A percentile compares a stretch with the other conserved stretches of the same genome.
phyloP scores from a whole-genome alignment of 2,329 filamentous ascomycete species.

The Celoporthe dispersa region DNA sequence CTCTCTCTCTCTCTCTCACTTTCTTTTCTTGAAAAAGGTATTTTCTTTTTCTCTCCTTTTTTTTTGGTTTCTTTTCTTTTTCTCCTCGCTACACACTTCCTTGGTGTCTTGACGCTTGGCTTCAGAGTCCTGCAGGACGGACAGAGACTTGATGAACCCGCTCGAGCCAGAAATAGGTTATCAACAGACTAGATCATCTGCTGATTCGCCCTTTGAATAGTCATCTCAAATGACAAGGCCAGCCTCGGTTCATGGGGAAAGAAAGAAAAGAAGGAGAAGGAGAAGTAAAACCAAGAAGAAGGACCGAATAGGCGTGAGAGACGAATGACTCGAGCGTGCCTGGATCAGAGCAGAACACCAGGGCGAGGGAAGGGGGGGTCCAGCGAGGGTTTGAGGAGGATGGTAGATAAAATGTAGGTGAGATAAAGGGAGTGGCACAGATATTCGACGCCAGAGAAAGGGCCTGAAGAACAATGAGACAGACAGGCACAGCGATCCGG shows the following conservation, averaged over 20 bases:
- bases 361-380: too few species aligned
- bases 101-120: slow-evolving; percentile 11
- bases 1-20: background rate
- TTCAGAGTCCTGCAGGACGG: slow-evolving; percentile 11
- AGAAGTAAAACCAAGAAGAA: background rate
- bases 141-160: slow-evolving; percentile 14
- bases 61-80: background rate
- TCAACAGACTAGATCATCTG: slow-evolving; percentile 2
- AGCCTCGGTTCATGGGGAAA: slow-evolving; percentile 9
- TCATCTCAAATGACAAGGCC: slow-evolving; percentile 23
- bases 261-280: background rate
- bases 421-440: background rate
- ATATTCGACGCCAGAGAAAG: background rate
- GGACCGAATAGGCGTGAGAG: slow-evolving; percentile 12
- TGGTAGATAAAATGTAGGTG: slow-evolving; percentile 9
- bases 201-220: slow-evolving; percentile 6
- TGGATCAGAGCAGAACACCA: slow-evolving; percentile 4
- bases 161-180: slow-evolving; percentile 22
- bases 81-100: background rate
- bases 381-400: slow-evolving; percentile 4
- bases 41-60: background rate
- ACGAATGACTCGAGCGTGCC: slow-evolving; percentile 23
- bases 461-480: slow-evolving; percentile 9
- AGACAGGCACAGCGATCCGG: slow-evolving; percentile 12
- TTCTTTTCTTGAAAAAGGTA: too few species aligned